A percentile compares a stretch with the other conserved stretches of the same genome.
Evolutionary conservation across 1,139 yeast genomes (phyloP).

Genomic region (Eremothecium cymbalariae): DNA sequence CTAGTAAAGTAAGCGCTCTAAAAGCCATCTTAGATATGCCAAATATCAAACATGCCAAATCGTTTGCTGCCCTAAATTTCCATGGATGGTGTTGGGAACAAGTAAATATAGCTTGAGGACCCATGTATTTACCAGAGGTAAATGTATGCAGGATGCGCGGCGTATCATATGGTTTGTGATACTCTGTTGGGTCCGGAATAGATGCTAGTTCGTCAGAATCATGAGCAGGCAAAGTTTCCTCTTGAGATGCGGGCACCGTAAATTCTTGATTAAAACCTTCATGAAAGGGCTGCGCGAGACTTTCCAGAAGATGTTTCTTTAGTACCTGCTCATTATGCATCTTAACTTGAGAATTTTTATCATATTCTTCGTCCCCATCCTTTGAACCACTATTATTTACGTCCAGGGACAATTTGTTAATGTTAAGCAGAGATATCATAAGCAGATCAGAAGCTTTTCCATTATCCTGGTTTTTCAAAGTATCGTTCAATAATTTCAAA

Average conservation of each 20-base stretch:
- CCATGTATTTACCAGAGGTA: conserved; percentile 55
- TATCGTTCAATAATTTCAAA: conserved; percentile 26
- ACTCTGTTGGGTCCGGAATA: conserved; percentile 4
- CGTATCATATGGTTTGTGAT: conserved; percentile 12
- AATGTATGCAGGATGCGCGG: conserved; percentile 44
- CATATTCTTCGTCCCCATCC: conserved; percentile 9
- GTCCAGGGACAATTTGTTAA: conserved; percentile 37
- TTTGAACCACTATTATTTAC: conserved; percentile 15
- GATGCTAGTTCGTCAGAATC: conserved; percentile 34
- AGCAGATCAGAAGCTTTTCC: conserved; percentile 32
- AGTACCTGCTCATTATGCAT: conserved; percentile 37
- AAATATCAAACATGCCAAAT: conserved; percentile 78
- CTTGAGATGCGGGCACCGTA: conserved; percentile 11
- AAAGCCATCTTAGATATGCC: conserved; percentile 67
- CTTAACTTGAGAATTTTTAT: conserved; percentile 10
- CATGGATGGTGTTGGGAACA: conserved; percentile 72
- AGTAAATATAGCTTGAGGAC: conserved; percentile 79
- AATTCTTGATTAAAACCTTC: conserved; percentile 33
- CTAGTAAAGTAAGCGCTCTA: conserved; percentile 57
- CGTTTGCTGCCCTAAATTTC: conserved; percentile 77
- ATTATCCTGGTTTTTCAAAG: conserved; percentile 31
- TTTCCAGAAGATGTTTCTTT: conserved; percentile 49
- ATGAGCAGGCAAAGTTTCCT: conserved; percentile 30
- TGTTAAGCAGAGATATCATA: conserved; percentile 26
- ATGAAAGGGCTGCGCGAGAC: conserved; percentile 68